A percentile compares a stretch with the other conserved stretches of the same genome.
These are phyloP conservation scores for Fragaria vesca DNA, from an alignment of 306 rosid genomes.

Conservation along the genomic window DNA sequence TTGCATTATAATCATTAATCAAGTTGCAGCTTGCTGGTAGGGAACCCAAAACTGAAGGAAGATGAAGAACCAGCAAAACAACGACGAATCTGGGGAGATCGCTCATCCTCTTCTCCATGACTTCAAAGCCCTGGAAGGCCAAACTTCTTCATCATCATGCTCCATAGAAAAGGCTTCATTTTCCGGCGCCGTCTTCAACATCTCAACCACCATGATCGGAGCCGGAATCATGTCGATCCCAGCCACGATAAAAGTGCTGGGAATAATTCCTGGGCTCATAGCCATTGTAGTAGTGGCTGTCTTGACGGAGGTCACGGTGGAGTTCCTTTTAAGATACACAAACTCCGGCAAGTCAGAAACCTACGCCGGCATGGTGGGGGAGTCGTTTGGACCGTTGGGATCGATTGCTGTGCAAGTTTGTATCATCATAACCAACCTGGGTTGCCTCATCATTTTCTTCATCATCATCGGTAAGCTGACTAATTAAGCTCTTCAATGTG, in stretches of 20 bases:
- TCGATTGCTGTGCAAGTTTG: constrained; percentile 48
- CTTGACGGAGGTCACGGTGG: constrained; percentile 46
- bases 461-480: constrained; percentile 44
- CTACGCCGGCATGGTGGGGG: constrained; percentile 49
- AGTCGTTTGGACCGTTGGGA: constrained; percentile 47
- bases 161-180: constrained; percentile 15
- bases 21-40: background rate
- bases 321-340: constrained; percentile 53
- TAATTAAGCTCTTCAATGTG: constrained; percentile 9
- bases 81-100: background rate
- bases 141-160: background rate
- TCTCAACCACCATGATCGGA: constrained; percentile 58
- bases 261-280: constrained; percentile 46
- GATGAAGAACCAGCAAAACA: background rate
- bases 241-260: constrained; percentile 58
- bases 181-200: constrained; percentile 52
- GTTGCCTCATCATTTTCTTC: constrained; percentile 49
- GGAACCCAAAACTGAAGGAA: background rate
- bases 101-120: constrained; percentile 22
- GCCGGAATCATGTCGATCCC: constrained; percentile 74
- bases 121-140: constrained; percentile 8
- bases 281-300: constrained; percentile 44
- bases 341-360: constrained; percentile 42
- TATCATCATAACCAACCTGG: constrained; percentile 48
- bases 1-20: background rate